Conservation (phyloP, 2,329 filamentous ascomycete species). For the Alternaria solani region DNA sequence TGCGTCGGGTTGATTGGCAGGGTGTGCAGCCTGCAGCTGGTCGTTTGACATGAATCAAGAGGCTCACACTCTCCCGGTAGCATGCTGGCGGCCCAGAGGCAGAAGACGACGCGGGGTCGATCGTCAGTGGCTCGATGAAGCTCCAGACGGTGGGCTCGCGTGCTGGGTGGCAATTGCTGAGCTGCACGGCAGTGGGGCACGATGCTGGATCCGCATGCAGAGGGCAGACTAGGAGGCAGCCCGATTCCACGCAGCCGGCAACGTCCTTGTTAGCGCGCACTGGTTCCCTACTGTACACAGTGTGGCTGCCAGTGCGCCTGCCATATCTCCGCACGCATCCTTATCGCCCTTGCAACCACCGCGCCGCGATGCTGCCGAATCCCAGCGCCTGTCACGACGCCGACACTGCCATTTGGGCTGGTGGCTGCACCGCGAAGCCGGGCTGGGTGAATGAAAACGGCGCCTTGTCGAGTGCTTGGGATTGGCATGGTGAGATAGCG, state of each 20-base stretch:
- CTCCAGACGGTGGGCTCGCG: slow-evolving; percentile 21
- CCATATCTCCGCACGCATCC: slow-evolving; percentile 12
- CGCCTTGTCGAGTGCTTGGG: slow-evolving; percentile 40
- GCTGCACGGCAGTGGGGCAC: slow-evolving; percentile 26
- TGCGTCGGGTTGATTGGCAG: background rate
- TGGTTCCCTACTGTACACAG: background rate
- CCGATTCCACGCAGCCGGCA: slow-evolving; percentile 39
- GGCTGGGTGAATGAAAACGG: slow-evolving; percentile 38
- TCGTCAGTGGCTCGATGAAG: slow-evolving; percentile 26
- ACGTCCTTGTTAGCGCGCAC: slow-evolving; percentile 5
- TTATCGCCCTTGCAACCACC: slow-evolving; percentile 18
- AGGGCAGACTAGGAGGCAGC: slow-evolving; percentile 32
- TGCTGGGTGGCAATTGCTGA: slow-evolving; percentile 29
- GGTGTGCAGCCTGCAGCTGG: background rate
- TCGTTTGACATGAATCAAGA: slow-evolving; percentile 7
- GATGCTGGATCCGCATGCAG: slow-evolving; percentile 32
- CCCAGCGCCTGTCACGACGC: slow-evolving; percentile 15
- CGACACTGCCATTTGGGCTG: slow-evolving; percentile 13
- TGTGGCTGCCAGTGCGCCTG: background rate
- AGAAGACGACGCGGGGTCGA: slow-evolving; percentile 32
- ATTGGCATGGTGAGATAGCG: slow-evolving; percentile 36
- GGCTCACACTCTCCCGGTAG: slow-evolving; percentile 6
- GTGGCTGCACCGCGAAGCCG: slow-evolving; percentile 41
- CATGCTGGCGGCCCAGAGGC: slow-evolving; percentile 20
- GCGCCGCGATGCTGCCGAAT: slow-evolving; percentile 16